A percentile compares a stretch with the other conserved stretches of the same genome.
Conservation (phyloP, 1,139 yeast species). For the Pichia sp. region DNA sequence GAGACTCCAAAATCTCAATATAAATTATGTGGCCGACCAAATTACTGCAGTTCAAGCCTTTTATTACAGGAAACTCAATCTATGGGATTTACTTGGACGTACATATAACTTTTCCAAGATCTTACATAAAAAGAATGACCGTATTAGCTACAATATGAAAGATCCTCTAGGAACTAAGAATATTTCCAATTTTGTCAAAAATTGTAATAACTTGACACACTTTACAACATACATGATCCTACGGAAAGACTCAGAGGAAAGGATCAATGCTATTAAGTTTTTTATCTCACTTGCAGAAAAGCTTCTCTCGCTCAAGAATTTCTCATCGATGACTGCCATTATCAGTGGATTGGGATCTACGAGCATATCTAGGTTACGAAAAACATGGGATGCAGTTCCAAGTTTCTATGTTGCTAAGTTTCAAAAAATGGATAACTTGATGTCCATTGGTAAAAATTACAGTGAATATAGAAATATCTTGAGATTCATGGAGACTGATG, state of each 20-base stretch:
- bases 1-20: conserved; percentile 64
- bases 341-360: conserved; percentile 85
- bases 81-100: conserved; percentile 73
- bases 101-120: conserved; percentile 63
- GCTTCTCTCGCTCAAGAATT: conserved; percentile 73
- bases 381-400: conserved; percentile 76
- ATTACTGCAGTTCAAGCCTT: conserved; percentile 75
- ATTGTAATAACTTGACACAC: conserved; percentile 82
- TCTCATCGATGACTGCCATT: conserved; percentile 90
- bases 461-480: conserved; percentile 80
- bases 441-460: conserved; percentile 87
- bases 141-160: neutral
- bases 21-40: conserved; percentile 78
- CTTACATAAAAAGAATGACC: conserved; percentile 15
- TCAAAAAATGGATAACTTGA: conserved; percentile 71
- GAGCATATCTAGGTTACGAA: conserved; percentile 77
- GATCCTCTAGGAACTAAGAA: conserved; percentile 55
- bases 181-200: conserved; percentile 65
- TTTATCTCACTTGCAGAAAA: conserved; percentile 81
- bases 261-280: conserved; percentile 68
- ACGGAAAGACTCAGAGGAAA: conserved; percentile 56
- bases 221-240: conserved; percentile 80
- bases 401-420: conserved; percentile 48
- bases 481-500: conserved; percentile 56
- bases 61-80: conserved; percentile 62